Conservation (phyloP, 805 yeast species). For the Grigorovia humatica region DNA sequence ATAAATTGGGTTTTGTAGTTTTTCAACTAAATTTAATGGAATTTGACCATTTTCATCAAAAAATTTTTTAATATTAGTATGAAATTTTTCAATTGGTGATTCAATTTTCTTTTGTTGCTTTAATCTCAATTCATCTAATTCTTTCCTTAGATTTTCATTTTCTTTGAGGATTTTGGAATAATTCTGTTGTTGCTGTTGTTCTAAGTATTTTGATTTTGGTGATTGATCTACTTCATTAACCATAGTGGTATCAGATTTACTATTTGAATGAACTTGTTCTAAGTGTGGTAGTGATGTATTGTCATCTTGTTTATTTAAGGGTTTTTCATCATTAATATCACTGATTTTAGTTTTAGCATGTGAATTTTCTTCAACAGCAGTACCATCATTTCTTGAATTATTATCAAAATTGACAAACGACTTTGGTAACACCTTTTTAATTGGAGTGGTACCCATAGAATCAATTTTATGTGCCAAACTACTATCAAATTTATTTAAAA, state of each 20-base stretch:
- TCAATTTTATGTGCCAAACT: not conserved
- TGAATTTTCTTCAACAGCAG: not conserved
- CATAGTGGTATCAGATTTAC: not conserved
- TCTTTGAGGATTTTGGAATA: slow-evolving; percentile 1
- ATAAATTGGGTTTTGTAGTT: slow-evolving; percentile 5
- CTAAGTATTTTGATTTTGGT: not conserved
- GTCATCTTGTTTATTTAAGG: not conserved
- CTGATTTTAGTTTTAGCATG: not conserved
- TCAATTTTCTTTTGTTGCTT: not conserved
- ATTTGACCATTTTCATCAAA: slow-evolving; percentile 11
- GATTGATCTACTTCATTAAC: not conserved
- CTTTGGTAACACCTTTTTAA: not conserved
- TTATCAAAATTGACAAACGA: not conserved
- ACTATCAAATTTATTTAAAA: too few species aligned
- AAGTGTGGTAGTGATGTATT: not conserved
- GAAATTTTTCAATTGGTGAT: slow-evolving; percentile 3
- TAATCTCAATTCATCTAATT: slow-evolving; percentile 27
- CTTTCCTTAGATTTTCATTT: slow-evolving; percentile 14
- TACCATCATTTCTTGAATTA: not conserved
- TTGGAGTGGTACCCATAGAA: not conserved
- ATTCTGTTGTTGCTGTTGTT: not conserved
- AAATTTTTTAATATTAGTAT: slow-evolving; percentile 5
- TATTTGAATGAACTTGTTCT: not conserved
- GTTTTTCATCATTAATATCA: not conserved
- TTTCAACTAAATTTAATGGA: slow-evolving; percentile 9